phyloP scores from a whole-genome alignment of 2,329 filamentous ascomycete species.

The Cladophialophora chaetospira region DNA sequence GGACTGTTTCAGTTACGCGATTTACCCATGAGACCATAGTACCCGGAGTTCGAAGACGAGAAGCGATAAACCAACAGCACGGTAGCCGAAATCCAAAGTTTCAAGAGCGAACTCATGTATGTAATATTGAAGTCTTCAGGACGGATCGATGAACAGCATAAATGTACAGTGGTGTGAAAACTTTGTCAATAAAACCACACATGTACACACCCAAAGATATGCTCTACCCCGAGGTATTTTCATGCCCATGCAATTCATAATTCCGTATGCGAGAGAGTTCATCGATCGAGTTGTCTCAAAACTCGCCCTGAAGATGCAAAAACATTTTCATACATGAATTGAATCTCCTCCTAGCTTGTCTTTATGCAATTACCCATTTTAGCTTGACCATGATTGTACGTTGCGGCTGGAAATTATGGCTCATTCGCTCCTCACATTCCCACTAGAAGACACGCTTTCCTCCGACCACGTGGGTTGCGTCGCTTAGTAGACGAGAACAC shows the following conservation, averaged over 20 bases:
- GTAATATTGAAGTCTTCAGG: background rate
- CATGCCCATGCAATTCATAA: slow-evolving; percentile 21
- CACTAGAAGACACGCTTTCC: background rate
- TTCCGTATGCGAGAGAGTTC: slow-evolving; percentile 3
- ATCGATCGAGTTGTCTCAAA: slow-evolving; percentile 7
- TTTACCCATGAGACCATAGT: too few relatives aligned
- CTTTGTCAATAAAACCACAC: background rate
- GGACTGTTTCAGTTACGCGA: too few relatives aligned
- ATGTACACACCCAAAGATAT: background rate
- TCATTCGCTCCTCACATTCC: background rate
- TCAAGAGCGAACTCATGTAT: background rate
- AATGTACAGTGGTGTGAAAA: background rate
- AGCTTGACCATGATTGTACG: too few relatives aligned
- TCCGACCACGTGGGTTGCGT: background rate
- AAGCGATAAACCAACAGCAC: too few relatives aligned
- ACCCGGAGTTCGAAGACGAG: too few relatives aligned
- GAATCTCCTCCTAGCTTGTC: slow-evolving; percentile 5
- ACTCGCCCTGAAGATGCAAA: slow-evolving; percentile 10
- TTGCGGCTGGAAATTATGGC: too few relatives aligned
- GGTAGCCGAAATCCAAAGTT: too few relatives aligned
- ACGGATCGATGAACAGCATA: background rate
- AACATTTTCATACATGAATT: slow-evolving; percentile 1
- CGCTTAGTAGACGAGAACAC: background rate
- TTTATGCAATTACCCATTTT: background rate
- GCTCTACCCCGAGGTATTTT: slow-evolving; percentile 8